These are phyloP conservation scores for Ceratobasidium papillatum DNA, from an alignment of 1,284 basidiomycete genomes.

Conservation along the genomic window DNA sequence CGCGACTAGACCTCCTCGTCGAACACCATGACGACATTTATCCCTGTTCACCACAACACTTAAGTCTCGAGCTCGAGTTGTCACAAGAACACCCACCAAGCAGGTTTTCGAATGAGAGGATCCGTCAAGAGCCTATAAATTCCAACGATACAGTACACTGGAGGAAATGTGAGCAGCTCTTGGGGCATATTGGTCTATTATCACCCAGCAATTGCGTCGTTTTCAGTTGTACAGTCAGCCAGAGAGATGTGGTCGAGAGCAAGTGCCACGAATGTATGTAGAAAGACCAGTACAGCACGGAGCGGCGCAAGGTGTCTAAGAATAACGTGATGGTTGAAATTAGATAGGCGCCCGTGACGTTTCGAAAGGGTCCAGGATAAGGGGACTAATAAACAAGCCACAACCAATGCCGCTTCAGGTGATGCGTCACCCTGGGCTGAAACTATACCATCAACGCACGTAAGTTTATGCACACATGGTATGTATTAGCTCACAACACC, in stretches of 20 bases:
- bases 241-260: background rate
- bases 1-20: slow-evolving; percentile 68
- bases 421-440: background rate
- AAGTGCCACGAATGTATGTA: background rate
- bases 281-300: background rate
- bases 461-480: no score
- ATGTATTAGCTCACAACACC: no score
- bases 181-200: slow-evolving; percentile 33
- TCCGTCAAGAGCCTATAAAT: slow-evolving; percentile 76
- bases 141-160: slow-evolving; percentile 78
- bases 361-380: background rate
- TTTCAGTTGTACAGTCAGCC: background rate
- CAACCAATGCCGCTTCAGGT: background rate
- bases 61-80: background rate
- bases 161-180: slow-evolving; percentile 70
- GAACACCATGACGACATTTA: slow-evolving; percentile 74
- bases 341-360: slow-evolving; percentile 10
- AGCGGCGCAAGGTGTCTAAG: slow-evolving; percentile 2
- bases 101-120: slow-evolving; percentile 66
- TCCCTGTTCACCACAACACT: slow-evolving; percentile 47
- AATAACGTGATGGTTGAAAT: slow-evolving; percentile 22
- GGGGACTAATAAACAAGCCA: background rate
- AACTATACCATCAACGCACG: no score
- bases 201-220: background rate
- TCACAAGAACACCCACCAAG: slow-evolving; percentile 59